These are phyloP conservation scores for Wallacemonas sp. DNA, from an alignment of 208 protist species.

Conservation along the genomic window DNA sequence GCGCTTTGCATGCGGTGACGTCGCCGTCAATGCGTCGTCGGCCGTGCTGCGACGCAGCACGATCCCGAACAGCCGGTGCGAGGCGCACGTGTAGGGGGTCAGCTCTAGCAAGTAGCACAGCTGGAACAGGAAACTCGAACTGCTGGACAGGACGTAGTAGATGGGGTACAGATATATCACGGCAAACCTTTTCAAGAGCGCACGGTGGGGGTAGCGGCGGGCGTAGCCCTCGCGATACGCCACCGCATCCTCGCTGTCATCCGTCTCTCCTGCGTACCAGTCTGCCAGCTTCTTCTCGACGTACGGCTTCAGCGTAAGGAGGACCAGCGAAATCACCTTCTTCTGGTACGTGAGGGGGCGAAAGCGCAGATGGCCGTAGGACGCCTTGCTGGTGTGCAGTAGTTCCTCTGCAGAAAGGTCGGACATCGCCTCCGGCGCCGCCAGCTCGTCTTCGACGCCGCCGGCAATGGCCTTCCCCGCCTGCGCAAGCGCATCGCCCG, in stretches of 20 bases:
- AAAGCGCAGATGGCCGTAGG: constrained; percentile 72
- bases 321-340: constrained; percentile 50
- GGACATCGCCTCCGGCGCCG: constrained; percentile 19
- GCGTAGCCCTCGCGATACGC: constrained; percentile 42
- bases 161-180: constrained; percentile 44
- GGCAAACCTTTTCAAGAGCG: constrained; percentile 36
- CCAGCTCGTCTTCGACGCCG: neutral
- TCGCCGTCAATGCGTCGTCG: constrained; percentile 30
- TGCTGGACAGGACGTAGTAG: constrained; percentile 39
- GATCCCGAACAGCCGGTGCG: constrained; percentile 60
- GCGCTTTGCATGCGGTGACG: constrained; percentile 36
- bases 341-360: constrained; percentile 28
- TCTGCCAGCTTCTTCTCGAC: constrained; percentile 31
- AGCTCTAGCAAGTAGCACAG: constrained; percentile 68
- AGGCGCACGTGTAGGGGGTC: constrained; percentile 57
- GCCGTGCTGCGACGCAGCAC: constrained; percentile 40
- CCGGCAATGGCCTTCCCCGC: neutral
- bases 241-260: constrained; percentile 45
- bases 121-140: constrained; percentile 39
- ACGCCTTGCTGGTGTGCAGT: constrained; percentile 37
- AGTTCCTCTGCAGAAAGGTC: constrained; percentile 32
- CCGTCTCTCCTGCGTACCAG: constrained; percentile 50
- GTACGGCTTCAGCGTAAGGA: constrained; percentile 68
- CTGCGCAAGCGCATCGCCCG: constrained; percentile 4
- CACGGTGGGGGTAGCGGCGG: constrained; percentile 34